Conservation (phyloP, 768 basidiomycete genomes). For the Amanita rubescens region DNA sequence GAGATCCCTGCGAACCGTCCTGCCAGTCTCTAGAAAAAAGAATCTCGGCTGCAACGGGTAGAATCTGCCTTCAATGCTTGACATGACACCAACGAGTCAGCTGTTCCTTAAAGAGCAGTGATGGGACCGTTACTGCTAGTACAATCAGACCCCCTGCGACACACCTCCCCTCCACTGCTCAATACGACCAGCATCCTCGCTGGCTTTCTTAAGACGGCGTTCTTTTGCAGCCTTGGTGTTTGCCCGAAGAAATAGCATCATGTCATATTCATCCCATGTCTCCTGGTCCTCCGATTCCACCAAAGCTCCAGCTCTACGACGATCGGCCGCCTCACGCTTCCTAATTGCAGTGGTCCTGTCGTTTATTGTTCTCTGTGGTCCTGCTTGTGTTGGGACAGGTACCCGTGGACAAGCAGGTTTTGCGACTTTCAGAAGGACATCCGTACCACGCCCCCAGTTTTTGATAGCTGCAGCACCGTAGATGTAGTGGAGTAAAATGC, state of each 20-base stretch:
- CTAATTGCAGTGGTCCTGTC: constrained; percentile 1
- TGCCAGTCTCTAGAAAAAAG: no score
- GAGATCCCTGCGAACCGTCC: no score
- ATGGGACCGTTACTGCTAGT: no score
- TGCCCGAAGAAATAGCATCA: constrained; percentile 10
- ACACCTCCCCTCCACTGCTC: constrained; percentile 16
- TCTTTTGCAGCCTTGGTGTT: constrained; percentile 12
- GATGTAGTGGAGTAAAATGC: constrained; percentile 21
- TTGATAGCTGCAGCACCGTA: constrained; percentile 22
- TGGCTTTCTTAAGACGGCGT: constrained; percentile 13
- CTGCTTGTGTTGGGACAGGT: constrained; percentile 13
- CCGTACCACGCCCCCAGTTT: constrained; percentile 16
- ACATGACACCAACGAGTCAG: no score
- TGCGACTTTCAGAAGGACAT: constrained; percentile 9
- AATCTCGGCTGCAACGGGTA: no score
- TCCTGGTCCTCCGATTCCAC: neutral
- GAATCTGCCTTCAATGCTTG: no score
- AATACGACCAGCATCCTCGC: constrained; percentile 12
- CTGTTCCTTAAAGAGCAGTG: no score
- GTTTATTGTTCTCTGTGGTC: constrained; percentile 11
- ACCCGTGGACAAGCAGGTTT: constrained; percentile 14
- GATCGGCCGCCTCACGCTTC: neutral
- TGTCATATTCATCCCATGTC: constrained; percentile 18
- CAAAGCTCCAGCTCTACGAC: constrained; percentile 7
- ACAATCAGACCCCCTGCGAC: neutral